Conservation (phyloP, 768 basidiomycete genomes). For the Glaciozyma antarctica region DNA sequence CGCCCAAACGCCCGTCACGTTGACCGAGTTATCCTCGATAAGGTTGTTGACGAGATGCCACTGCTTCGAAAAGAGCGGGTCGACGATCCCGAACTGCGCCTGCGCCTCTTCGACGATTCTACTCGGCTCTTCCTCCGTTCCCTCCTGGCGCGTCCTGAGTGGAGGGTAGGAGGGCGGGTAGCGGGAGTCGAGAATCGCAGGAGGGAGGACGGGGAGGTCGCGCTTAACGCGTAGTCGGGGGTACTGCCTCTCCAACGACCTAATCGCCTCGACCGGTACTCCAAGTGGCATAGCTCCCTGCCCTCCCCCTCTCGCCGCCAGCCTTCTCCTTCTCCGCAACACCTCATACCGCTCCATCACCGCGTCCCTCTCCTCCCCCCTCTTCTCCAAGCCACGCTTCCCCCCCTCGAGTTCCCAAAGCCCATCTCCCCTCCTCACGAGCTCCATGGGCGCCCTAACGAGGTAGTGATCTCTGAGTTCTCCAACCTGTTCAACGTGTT, state of each 20-base stretch:
- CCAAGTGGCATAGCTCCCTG: background rate
- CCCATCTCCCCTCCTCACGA: conserved; percentile 33
- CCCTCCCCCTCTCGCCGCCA: background rate
- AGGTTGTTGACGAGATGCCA: conserved; percentile 93
- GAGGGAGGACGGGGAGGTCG: conserved; percentile 29
- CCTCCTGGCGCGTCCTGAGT: background rate
- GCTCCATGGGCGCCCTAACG: conserved; percentile 47
- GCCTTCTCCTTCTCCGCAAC: background rate
- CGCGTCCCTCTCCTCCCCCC: conserved; percentile 26
- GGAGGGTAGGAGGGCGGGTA: background rate
- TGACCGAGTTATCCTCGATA: conserved; percentile 63
- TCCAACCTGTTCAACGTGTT: conserved; percentile 79
- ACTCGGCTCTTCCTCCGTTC: background rate
- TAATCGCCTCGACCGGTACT: conserved; percentile 19
- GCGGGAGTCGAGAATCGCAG: background rate
- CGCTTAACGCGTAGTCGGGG: conserved; percentile 39
- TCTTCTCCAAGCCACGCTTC: conserved; percentile 2
- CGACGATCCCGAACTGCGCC: conserved; percentile 56
- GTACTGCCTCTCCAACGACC: conserved; percentile 35
- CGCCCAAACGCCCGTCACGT: conserved; percentile 86
- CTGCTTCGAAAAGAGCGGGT: conserved; percentile 73
- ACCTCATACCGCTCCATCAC: conserved; percentile 28
- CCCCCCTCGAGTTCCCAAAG: conserved; percentile 30
- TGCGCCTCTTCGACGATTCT: conserved; percentile 41
- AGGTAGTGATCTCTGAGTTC: conserved; percentile 76